phyloP scores from a whole-genome alignment of 805 yeast genomes.

The Kazachstania africana region DNA sequence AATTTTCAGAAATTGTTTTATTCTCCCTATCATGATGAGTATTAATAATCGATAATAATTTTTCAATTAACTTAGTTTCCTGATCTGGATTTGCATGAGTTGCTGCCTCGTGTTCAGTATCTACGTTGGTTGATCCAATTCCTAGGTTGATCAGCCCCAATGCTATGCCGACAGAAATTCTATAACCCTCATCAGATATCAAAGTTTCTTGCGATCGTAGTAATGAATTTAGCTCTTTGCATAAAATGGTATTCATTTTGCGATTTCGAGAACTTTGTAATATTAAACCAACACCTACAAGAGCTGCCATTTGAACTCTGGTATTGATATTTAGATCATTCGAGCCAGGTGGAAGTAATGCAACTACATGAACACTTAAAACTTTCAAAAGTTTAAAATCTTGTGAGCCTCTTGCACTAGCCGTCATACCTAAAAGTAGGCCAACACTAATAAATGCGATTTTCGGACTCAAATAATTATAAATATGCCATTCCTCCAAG shows the following conservation, averaged over 20 bases:
- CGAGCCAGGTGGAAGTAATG: conserved; percentile 82
- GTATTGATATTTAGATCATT: conserved; percentile 75
- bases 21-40: conserved; percentile 16
- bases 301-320: conserved; percentile 82
- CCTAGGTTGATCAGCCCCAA: conserved; percentile 79
- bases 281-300: conserved; percentile 79
- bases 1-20: conserved; percentile 26
- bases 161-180: conserved; percentile 80
- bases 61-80: conserved; percentile 1
- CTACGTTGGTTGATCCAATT: too few species aligned
- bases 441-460: conserved; percentile 80
- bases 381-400: conserved; percentile 83
- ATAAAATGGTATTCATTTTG: conserved; percentile 69
- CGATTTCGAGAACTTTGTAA: conserved; percentile 71
- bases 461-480: conserved; percentile 84
- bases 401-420: conserved; percentile 73
- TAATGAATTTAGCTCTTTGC: conserved; percentile 47
- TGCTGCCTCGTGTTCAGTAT: too few species aligned
- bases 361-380: conserved; percentile 84
- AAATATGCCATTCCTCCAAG: conserved; percentile 93
- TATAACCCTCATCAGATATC: conserved; percentile 63
- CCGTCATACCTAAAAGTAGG: conserved; percentile 81
- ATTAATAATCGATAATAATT: conserved; percentile 11
- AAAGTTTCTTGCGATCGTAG: conserved; percentile 44
- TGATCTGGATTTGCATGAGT: background rate